phyloP scores from a whole-genome alignment of 2,329 filamentous ascomycete genomes.

The Pseudocercospora eumusae region DNA sequence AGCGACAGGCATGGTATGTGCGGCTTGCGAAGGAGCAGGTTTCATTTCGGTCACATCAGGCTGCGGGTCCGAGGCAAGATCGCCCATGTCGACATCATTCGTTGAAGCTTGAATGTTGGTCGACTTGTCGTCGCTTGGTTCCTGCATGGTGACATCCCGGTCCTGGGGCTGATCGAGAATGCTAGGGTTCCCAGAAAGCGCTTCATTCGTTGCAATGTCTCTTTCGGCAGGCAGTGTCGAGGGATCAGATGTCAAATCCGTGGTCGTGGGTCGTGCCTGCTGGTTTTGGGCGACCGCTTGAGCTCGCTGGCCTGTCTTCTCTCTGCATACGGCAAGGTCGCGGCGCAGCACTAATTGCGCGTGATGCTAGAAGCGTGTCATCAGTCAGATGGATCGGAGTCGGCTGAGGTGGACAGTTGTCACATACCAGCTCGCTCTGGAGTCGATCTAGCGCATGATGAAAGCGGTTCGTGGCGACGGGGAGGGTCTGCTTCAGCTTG shows the following conservation, averaged over 20 bases:
- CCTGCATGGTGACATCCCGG: conserved; percentile 17
- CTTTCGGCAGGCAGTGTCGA: conserved; percentile 6
- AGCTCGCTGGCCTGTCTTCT: conserved; percentile 17
- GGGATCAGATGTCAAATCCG: background rate
- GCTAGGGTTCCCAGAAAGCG: background rate
- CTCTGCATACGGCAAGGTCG: conserved; percentile 39
- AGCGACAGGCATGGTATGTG: conserved; percentile 5
- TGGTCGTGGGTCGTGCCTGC: conserved; percentile 16
- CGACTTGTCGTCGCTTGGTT: conserved; percentile 5
- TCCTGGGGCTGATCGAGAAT: background rate
- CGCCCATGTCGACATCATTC: conserved; percentile 12
- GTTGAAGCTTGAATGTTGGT: background rate
- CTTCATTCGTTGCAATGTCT: conserved; percentile 14
- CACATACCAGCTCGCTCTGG: conserved; percentile 47
- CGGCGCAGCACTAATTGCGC: conserved; percentile 40
- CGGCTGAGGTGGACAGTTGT: background rate
- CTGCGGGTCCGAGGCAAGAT: conserved; percentile 7
- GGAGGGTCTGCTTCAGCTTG: conserved; percentile 43
- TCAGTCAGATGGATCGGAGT: background rate
- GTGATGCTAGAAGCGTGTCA: conserved; percentile 31
- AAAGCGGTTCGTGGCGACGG: conserved; percentile 47
- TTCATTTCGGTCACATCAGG: conserved; percentile 12
- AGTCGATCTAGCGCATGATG: conserved; percentile 56
- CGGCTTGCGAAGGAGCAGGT: conserved; percentile 8
- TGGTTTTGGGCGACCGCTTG: conserved; percentile 1